Conservation (phyloP, 2,329 filamentous ascomycete species). For the Septoria linicola region DNA sequence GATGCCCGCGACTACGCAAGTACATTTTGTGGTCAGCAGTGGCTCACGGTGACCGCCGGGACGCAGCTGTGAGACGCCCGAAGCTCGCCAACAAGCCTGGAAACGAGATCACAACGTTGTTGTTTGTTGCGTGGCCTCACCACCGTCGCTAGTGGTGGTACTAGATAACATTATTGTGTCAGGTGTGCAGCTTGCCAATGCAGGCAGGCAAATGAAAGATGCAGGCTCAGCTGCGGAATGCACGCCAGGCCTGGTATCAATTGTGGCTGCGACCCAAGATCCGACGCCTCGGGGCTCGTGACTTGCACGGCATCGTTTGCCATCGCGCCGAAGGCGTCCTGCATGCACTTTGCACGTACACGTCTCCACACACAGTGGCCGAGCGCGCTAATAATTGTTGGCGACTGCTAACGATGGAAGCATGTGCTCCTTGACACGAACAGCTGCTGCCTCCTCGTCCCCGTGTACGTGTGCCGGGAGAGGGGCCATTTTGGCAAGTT, state of each 20-base stretch:
- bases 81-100: constrained; percentile 14
- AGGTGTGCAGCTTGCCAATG: constrained; percentile 26
- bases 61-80: constrained; percentile 4
- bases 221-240: constrained; percentile 14
- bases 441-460: constrained; percentile 1
- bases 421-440: constrained; percentile 15
- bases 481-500: constrained; percentile 9
- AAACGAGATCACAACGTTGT: constrained; percentile 13
- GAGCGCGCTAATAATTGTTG: constrained; percentile 4
- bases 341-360: constrained; percentile 19
- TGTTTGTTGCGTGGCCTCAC: constrained; percentile 9
- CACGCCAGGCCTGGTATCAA: constrained; percentile 16
- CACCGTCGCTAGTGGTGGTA: constrained; percentile 22
- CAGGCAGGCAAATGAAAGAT: constrained; percentile 21
- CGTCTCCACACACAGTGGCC: constrained; percentile 11
- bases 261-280: constrained; percentile 21
- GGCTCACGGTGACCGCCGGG: constrained; percentile 8
- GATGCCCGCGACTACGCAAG: constrained; percentile 9
- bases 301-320: constrained; percentile 19
- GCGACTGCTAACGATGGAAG: constrained; percentile 6
- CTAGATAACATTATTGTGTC: constrained; percentile 24
- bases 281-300: constrained; percentile 25
- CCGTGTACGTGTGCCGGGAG: constrained; percentile 15
- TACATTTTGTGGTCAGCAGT: constrained; percentile 7
- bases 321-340: constrained; percentile 21